These are phyloP conservation scores for Fusarium sp. DNA, from an alignment of 2,329 filamentous ascomycete genomes.

Conservation along the genomic window DNA sequence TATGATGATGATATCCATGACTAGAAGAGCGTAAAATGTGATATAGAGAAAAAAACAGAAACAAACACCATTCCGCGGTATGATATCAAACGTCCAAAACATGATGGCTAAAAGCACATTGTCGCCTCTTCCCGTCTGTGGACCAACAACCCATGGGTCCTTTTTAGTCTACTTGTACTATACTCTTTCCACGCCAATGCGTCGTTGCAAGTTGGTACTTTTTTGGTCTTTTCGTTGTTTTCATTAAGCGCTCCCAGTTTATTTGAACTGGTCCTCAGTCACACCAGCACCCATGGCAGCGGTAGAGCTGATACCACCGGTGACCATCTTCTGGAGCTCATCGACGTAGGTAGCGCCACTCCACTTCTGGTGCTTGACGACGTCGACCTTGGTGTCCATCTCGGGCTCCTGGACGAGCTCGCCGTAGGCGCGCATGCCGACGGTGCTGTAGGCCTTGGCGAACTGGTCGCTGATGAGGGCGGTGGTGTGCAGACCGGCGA, in stretches of 20 bases:
- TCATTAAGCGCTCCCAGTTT: conserved; percentile 2
- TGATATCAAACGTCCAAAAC: conserved; percentile 37
- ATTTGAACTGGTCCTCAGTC: conserved; percentile 91
- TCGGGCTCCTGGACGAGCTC: conserved; percentile 98
- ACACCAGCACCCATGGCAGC: conserved; percentile 98
- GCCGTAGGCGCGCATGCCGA: conserved; percentile 95
- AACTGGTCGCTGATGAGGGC: conserved; percentile 92
- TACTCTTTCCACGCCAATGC: neutral
- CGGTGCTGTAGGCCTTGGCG: conserved; percentile 77
- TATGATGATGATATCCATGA: neutral
- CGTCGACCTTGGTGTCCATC: conserved; percentile 88
- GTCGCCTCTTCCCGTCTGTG: conserved; percentile 1
- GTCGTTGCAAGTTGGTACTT: neutral
- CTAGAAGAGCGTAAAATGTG: too few species aligned
- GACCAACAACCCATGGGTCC: conserved; percentile 1
- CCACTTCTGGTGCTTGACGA: conserved; percentile 99
- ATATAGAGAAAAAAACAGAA: neutral
- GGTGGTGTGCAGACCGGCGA: conserved; percentile 94
- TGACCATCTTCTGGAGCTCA: conserved; percentile 96
- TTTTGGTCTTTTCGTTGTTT: neutral
- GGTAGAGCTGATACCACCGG: conserved; percentile 87
- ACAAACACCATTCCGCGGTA: conserved; percentile 19
- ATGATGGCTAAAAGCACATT: conserved; percentile 13
- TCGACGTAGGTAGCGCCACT: conserved; percentile 94
- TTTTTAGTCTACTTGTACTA: conserved; percentile 18